These are phyloP conservation scores for Quercus engelmannii DNA, from an alignment of 306 rosid genomes.

Conservation along the genomic window DNA sequence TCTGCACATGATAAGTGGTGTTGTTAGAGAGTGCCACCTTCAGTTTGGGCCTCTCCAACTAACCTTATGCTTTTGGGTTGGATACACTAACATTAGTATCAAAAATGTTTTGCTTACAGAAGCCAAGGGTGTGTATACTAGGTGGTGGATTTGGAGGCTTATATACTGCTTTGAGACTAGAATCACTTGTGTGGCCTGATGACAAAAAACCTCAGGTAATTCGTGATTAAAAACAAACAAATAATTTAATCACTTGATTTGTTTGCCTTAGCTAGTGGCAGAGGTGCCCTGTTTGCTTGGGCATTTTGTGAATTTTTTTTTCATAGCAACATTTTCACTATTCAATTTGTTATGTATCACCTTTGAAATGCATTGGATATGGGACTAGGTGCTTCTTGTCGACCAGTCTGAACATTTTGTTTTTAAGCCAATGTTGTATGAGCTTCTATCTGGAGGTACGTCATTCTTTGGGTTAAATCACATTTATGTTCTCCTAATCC, in stretches of 20 bases:
- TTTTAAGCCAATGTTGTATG: constrained; percentile 89
- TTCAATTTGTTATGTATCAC: not conserved
- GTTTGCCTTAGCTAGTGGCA: not conserved
- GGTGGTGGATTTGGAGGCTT: constrained; percentile 99
- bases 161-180: constrained; percentile 89
- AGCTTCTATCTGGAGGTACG: constrained; percentile 93
- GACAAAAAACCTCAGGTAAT: constrained; percentile 77
- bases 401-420: constrained; percentile 59
- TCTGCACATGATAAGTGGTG: not conserved
- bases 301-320: not conserved
- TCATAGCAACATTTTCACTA: not conserved
- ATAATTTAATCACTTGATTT: not conserved
- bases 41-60: not conserved
- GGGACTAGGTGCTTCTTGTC: constrained; percentile 48
- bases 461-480: constrained; percentile 12
- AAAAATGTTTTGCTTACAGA: constrained; percentile 38
- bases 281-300: too few relatives aligned
- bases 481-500: constrained; percentile 15
- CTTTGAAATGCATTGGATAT: not conserved
- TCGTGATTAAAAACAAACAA: not conserved
- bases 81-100: not conserved
- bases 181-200: constrained; percentile 83
- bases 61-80: not conserved
- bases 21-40: not conserved
- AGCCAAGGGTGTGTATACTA: constrained; percentile 79